Conservation (phyloP, 257 asterid genomes). For the Solanum paucissectum region DNA sequence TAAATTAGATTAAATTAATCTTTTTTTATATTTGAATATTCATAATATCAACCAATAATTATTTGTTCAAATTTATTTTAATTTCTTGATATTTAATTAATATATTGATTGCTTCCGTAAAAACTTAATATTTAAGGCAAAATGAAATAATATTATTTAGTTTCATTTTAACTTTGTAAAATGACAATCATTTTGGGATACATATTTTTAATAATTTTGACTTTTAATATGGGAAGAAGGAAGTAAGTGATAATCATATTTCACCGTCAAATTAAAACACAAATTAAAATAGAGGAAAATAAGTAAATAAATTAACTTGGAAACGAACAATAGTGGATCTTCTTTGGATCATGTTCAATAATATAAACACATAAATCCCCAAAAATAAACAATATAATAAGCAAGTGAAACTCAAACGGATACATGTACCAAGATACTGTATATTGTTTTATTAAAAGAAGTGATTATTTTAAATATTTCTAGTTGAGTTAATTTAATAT, state of each 20-base stretch:
- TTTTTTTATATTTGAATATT: background rate
- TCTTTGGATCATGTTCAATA: background rate
- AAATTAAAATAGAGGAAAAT: background rate
- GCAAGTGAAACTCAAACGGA: background rate
- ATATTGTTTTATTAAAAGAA: background rate
- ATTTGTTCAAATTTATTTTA: background rate
- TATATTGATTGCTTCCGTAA: background rate
- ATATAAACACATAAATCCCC: background rate
- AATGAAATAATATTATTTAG: background rate
- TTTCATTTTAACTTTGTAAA: background rate
- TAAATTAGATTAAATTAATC: background rate
- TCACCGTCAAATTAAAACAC: background rate
- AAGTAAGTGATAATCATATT: background rate
- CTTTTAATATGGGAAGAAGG: background rate
- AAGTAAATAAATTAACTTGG: background rate
- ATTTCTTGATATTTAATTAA: background rate
- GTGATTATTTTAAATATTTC: background rate
- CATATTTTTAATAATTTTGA: background rate
- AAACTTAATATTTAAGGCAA: background rate
- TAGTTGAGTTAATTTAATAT: background rate
- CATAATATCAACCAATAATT: background rate
- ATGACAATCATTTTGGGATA: background rate
- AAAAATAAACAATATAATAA: background rate
- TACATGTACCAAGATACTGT: background rate
- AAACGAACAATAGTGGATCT: background rate